Base-by-base conservation (phyloP, 306 rosid species). In the barrel medic (Medicago truncatula) region DNA sequence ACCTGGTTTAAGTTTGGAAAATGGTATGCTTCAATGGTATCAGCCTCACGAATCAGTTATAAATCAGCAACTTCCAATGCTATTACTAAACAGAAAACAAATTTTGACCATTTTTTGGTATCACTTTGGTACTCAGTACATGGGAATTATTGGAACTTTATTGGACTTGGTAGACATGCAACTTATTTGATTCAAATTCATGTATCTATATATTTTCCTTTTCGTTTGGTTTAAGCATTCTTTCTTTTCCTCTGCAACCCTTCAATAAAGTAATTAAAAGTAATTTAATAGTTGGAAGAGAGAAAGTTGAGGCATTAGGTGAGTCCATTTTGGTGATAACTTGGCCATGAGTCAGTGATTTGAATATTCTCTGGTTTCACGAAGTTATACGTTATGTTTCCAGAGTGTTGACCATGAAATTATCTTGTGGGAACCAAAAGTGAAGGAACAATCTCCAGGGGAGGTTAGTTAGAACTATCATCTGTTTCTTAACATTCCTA, bases 361-460 rank as follows among this genome's bases (percentile, higher is more conserved):
- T 40, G 44, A 41, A 25, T 31, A 70, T 65, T 60, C 16, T 63
- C 66, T 38, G 9, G 43, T 47, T 54, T 66, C 49, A n/a, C 53
- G 6, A 23, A 64, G 50, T 74, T 63, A 58, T 58, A 5, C 72
- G 64, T 77, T 49, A 41, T 47, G n/a, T 63, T 83, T 80, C 47
- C 86, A 92, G 97, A 95, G 99, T 79, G 97, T 92, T 84, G 99
- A 95, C 88, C 87, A 86, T 36, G 99, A 95, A 88, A 90, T 92
- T 64, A 87, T 92, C 75, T 83, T 95, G 86, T 95, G 99, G 99
- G 99, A 92, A 72, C 96, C 97, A 38, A 90, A 85, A 89, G 85
- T 89, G 85, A 95, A 95, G 92, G 97, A 95, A 54, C 97, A 95
- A 70, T 83, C 90, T 71, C 93, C 97, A n/a, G 97, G 99, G 58